Evolutionary conservation across 352 stramenopile genomes (phyloP), one percentile per base, ranked within the genome.

Genomic region (Phytophthora cryptogea): DNA sequence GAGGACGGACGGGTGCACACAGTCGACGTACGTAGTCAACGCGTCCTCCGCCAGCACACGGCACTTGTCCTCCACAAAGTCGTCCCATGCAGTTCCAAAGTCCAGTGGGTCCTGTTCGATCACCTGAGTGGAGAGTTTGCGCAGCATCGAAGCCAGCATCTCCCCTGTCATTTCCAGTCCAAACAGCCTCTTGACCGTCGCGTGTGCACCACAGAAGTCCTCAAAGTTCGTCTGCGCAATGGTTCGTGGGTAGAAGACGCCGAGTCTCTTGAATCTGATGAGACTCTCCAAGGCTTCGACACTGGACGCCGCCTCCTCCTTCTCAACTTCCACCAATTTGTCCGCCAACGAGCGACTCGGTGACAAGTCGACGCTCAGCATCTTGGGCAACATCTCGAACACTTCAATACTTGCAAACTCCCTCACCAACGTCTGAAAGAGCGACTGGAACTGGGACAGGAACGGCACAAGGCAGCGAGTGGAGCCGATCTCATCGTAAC

Each of bases 1-100:
- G 8, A 66, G 51, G 13, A 83, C 76, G 5, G 73, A 82, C 11
- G 74, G 72, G 47, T 85, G 77, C 6, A 93, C 76, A 50, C 83
- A 92, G 57, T 95, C 86, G 17, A 80, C 54, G 57, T 95, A 95
- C 32, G 78, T 93, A 14, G 57, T 69, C 14, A 90, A 52, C 5
- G 82, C 86, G 43, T 92, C 82, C 11, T 81, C 79, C 0, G 80
- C 82, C 8, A 88, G 45, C 0, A 71, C 49, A 9, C 33, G 32
- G 40, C 83, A 93, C 37, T 80, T 78, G 36, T 73, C 41, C 52
- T 88, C 78, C 14, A 86, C 82, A 42, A 83, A 62, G 30, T 86
- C 78, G 55, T 93, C 83, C 80, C 82, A 95, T 1, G 76, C 82
- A 32, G 52, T 77, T 27, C 66, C 66, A 48, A 93, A 66, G 36